Evolutionary conservation across 768 basidiomycete species (phyloP), one percentile per base, ranked within the genome.

Genomic region (Mycena leptocephala): DNA sequence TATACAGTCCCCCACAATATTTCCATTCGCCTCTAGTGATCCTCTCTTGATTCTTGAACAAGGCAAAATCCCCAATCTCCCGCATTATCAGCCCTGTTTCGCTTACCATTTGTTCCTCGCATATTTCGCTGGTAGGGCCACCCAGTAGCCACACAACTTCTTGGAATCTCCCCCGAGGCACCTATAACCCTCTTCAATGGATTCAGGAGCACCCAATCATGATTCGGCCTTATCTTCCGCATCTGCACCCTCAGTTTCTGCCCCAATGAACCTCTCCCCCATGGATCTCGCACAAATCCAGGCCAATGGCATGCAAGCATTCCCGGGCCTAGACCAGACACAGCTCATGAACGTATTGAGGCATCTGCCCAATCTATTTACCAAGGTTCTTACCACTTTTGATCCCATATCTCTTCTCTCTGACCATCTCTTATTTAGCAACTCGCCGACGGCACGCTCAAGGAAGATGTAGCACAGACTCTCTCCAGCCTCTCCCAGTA

Each of bases 261-360:
- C 32, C 0, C 74, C 74, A 0, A 26, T 75, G 62, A 61, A 67
- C 35, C 75, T 72, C 70, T 33, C 70, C 24, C 43, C n/a, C 43
- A 24, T 76, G 46, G 75, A 76, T 24, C 39, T 70, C 37, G 69
- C 75, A 6, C 75, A 80, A 41, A 77, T 84, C 64, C 77, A 80
- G 63, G 69, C 75, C 18, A 75, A 66, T 30, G 65, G 63, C 2
- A 14, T 24, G n/a, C n/a, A n/a, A 20, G 58, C 46, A 10, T 39
- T 80, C 64, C 78, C 76, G 5, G 83, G 84, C 13, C 83, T 93
- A 58, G 90, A 92, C 80, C 86, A 88, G 26, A 86, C 86, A 35
- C 93, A 94, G 83, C 87, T 95, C 68, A 87, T 92, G 83, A 89
- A 84, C 62, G 82, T 95, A 33, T 84, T 95, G 28, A 91, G 92